Evolutionary conservation across 805 yeast species (phyloP), one percentile per base, ranked within the genome.

Genomic region (Blastobotrys mokoenaii): DNA sequence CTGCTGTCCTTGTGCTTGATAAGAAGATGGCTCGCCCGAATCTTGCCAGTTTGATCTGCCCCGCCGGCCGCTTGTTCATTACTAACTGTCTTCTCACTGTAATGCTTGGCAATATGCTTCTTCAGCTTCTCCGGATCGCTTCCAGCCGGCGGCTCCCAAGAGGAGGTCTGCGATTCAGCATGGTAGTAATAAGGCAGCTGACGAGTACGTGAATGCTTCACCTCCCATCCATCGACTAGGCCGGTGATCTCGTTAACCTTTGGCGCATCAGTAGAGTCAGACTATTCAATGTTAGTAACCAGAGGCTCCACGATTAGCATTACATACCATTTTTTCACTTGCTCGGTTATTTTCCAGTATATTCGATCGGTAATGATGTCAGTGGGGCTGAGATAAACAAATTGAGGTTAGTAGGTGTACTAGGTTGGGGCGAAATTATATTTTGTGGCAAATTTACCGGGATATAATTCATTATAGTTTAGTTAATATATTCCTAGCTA

Each of bases 71-170:
- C 47, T 37, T 60, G 56, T 22, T 22, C 27, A 22, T 22, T 22
- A 8, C 27, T 22, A 32, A 45, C 47, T 42, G 55, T 51, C 39
- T 48, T 40, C 40, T 51, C 53, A 27, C 64, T 43, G 48, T 64
- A 56, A 40, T 62, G 54, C 47, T 62, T 63, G 38, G 71, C 66
- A 50, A 85, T 65, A 64, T 84, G 85, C 12, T 65, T 66, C 34
- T 74, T 69, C 48, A 90, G 70, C 53, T 70, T 68, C 1, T 65
- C 77, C 12, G 72, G 60, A 54, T 93, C 84, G 1, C 95, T 79
- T 2, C 90, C 96, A 41, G 69, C 76, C 2, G 98, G 98, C 9
- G 95, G 84, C 46, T 82, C 89, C 98, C 98, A 93, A 33, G 79
- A 71, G 0, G 96, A 84, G 59, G 80, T 80, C 39, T 77, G 73